These are phyloP conservation scores for Rehmannia glutinosa DNA, from an alignment of 257 asterid genomes.

Conservation along the genomic window DNA sequence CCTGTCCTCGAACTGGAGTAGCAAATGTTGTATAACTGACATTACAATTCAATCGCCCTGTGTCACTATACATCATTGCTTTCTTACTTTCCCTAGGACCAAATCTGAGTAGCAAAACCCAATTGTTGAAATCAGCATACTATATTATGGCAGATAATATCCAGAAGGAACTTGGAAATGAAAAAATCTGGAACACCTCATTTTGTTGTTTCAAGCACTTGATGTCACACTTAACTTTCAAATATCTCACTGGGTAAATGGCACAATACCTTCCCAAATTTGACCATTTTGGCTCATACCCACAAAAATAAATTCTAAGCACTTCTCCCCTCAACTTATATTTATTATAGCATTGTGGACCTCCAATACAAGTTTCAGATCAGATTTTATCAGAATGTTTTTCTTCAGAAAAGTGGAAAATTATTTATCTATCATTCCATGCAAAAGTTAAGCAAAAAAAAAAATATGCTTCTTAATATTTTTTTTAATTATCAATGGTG, in stretches of 20 bases:
- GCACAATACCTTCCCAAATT: background rate
- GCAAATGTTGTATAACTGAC: constrained; percentile 84
- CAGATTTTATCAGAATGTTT: background rate
- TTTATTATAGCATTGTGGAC: no score
- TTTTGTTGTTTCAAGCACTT: background rate
- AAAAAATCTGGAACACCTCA: background rate
- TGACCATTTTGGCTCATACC: background rate
- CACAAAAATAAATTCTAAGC: background rate
- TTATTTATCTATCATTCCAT: no score
- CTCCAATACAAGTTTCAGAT: no score
- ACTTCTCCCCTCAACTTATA: no score
- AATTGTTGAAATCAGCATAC: constrained; percentile 6
- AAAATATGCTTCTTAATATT: background rate
- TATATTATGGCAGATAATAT: constrained; percentile 3
- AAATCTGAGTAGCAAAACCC: constrained; percentile 45
- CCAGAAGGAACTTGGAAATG: constrained; percentile 14
- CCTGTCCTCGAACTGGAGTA: constrained; percentile 73
- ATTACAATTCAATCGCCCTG: constrained; percentile 85
- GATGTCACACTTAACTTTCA: no score
- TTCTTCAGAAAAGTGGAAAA: no score
- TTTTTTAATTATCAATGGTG: background rate
- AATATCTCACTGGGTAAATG: no score
- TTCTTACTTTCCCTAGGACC: constrained; percentile 98
- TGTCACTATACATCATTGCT: constrained; percentile 91
- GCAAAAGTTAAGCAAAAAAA: background rate